These are phyloP conservation scores for Leptographium flavum DNA, from an alignment of 2,329 filamentous ascomycete genomes.

Conservation along the genomic window DNA sequence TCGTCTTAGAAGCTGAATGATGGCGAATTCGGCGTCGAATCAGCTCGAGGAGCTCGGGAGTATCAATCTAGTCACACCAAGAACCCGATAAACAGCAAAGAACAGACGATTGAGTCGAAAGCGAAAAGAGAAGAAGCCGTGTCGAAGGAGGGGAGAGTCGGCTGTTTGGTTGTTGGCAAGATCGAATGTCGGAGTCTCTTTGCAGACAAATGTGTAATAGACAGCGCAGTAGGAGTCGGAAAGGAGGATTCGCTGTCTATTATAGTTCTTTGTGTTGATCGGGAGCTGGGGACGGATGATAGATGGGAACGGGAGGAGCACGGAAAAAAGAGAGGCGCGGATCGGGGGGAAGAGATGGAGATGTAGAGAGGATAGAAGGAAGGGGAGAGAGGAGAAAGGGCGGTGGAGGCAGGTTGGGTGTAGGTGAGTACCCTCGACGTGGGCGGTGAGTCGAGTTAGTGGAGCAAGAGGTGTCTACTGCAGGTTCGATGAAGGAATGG, in stretches of 20 bases:
- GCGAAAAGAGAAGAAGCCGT: neutral
- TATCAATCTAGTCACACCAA: conserved; percentile 9
- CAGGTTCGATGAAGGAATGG: conserved; percentile 5
- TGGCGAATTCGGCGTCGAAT: neutral
- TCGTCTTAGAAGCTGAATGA: neutral
- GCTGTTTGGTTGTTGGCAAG: conserved; percentile 6
- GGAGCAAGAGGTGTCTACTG: conserved; percentile 1
- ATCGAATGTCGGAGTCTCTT: neutral
- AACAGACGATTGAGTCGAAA: neutral
- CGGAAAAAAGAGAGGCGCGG: conserved; percentile 5
- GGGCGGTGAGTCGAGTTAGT: conserved; percentile 5
- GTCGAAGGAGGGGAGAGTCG: neutral
- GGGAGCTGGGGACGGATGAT: conserved; percentile 7
- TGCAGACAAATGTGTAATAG: neutral
- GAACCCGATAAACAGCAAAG: conserved; percentile 7
- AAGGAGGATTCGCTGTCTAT: neutral
- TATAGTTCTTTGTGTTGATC: conserved; percentile 7
- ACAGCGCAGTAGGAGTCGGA: neutral
- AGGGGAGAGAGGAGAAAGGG: conserved; percentile 15
- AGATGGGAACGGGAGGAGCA: conserved; percentile 13
- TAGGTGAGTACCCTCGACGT: neutral
- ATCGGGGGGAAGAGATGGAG: conserved; percentile 4
- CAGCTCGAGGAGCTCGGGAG: no score
- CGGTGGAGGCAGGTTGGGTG: neutral
- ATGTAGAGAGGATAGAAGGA: conserved; percentile 14